phyloP scores from a whole-genome alignment of 352 stramenopile genomes.

The Saprolegnia diclina region DNA sequence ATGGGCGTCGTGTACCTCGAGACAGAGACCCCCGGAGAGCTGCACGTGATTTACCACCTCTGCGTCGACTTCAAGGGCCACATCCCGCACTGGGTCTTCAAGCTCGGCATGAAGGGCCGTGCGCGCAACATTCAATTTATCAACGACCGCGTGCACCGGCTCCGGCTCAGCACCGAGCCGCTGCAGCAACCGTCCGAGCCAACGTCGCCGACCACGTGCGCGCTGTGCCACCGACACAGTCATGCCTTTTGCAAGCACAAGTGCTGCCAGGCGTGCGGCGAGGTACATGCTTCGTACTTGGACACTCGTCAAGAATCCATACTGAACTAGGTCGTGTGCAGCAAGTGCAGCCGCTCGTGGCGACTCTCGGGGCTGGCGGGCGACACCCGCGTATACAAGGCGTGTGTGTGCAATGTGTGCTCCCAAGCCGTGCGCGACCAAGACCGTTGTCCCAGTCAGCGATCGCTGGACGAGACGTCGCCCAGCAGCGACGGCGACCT shows the following conservation, averaged over 20 bases:
- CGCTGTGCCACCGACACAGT: not conserved
- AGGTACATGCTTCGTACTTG: too few relatives aligned
- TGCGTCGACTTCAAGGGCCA: slow-evolving; percentile 15
- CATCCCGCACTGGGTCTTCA: slow-evolving; percentile 32
- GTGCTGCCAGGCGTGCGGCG: not conserved
- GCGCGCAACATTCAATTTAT: slow-evolving; percentile 27
- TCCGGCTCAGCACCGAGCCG: not conserved
- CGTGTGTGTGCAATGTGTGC: not conserved
- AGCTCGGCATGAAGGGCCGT: slow-evolving; percentile 49
- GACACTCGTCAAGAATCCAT: too few relatives aligned
- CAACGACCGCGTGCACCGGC: not conserved
- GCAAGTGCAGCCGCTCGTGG: not conserved
- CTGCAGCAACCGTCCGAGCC: not conserved
- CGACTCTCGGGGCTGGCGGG: not conserved
- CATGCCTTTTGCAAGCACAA: not conserved
- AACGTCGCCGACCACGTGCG: not conserved
- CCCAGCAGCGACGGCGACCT: too few relatives aligned
- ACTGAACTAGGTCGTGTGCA: not conserved
- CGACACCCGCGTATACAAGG: not conserved
- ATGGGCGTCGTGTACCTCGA: slow-evolving; percentile 20
- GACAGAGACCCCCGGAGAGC: slow-evolving; percentile 8
- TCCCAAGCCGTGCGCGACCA: not conserved
- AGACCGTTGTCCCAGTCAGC: not conserved
- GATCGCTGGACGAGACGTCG: too few relatives aligned
- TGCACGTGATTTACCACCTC: slow-evolving; percentile 10